Percentiles rank a stretch among this genome's conserved stretches.
Evolutionary conservation across 805 yeast species (phyloP).

Genomic region (Yamadazyma sp.): DNA sequence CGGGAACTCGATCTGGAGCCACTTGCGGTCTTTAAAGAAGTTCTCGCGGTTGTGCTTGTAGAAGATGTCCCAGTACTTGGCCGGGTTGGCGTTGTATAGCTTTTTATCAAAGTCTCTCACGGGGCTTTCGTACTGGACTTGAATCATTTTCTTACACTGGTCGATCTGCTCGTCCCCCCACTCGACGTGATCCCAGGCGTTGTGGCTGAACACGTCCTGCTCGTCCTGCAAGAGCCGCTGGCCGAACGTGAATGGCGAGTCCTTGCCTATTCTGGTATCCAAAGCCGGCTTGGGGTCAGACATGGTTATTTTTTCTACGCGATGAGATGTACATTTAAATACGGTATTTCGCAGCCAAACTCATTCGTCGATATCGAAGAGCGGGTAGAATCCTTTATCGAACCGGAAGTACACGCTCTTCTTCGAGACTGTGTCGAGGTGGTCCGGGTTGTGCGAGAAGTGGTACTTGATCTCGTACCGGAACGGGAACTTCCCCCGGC

Average conservation of each 20-base stretch:
- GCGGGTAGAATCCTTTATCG: constrained; percentile 3
- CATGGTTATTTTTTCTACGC: constrained; percentile 5
- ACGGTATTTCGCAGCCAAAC: constrained; percentile 1
- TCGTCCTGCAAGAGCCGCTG: constrained; percentile 71
- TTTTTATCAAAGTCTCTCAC: constrained; percentile 86
- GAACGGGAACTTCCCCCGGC: not conserved
- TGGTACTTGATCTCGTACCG: constrained; percentile 8
- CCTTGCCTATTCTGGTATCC: constrained; percentile 67
- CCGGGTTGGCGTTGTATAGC: constrained; percentile 80
- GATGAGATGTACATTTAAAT: constrained; percentile 6
- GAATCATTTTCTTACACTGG: constrained; percentile 72
- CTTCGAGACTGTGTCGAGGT: not conserved
- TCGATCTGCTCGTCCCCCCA: constrained; percentile 90
- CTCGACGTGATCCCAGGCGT: constrained; percentile 97
- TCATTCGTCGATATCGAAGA: constrained; percentile 8
- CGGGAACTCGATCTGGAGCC: constrained; percentile 96
- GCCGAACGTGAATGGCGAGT: constrained; percentile 89
- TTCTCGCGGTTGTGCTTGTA: constrained; percentile 88
- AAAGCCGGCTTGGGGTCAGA: constrained; percentile 13
- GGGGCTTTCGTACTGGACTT: constrained; percentile 74
- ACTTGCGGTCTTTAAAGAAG: constrained; percentile 93
- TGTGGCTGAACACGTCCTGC: constrained; percentile 84
- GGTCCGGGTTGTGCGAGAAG: not conserved
- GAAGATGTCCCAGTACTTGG: constrained; percentile 92
- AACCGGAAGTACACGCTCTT: constrained; percentile 1